Percentiles rank a stretch among this genome's conserved stretches.
These are phyloP conservation scores for Cyclostephanos invisitatus DNA, from an alignment of 108 stramenopile genomes.

Conservation along the genomic window DNA sequence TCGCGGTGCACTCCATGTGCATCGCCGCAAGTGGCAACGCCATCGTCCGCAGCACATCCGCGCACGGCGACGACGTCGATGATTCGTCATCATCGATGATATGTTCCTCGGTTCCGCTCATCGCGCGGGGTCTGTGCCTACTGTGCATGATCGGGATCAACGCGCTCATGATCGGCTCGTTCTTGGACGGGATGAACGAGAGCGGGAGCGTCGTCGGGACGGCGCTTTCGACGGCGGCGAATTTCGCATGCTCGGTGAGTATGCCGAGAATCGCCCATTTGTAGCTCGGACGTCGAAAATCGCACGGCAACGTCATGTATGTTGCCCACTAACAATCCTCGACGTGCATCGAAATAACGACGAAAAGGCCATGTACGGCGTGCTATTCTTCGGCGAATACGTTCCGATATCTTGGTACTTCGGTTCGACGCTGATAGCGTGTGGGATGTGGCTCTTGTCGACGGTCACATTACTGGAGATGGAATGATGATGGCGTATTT, in stretches of 20 bases:
- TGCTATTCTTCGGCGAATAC: conserved; percentile 44
- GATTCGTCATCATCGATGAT: conserved; percentile 1
- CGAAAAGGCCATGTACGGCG: conserved; percentile 41
- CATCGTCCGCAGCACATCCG: too few species aligned
- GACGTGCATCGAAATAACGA: neutral
- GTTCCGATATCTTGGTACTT: conserved; percentile 42
- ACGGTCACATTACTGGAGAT: conserved; percentile 23
- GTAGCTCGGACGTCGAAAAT: too few species aligned
- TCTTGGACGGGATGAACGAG: conserved; percentile 78
- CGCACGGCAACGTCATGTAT: neutral
- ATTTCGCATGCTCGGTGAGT: conserved; percentile 62
- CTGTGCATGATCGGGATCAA: conserved; percentile 64
- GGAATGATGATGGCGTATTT: neutral
- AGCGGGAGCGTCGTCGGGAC: conserved; percentile 80
- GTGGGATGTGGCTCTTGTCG: conserved; percentile 45
- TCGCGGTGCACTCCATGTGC: conserved; percentile 22
- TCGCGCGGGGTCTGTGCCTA: conserved; percentile 51
- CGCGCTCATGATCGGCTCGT: conserved; percentile 69
- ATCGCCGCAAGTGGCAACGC: neutral
- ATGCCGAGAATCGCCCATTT: neutral
- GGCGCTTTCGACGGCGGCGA: conserved; percentile 69
- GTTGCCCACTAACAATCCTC: neutral
- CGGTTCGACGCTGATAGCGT: conserved; percentile 39
- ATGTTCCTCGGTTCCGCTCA: conserved; percentile 32
- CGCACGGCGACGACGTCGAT: neutral